Conservation (phyloP, 2,329 filamentous ascomycete species). For the Fusarium zealandicum region DNA sequence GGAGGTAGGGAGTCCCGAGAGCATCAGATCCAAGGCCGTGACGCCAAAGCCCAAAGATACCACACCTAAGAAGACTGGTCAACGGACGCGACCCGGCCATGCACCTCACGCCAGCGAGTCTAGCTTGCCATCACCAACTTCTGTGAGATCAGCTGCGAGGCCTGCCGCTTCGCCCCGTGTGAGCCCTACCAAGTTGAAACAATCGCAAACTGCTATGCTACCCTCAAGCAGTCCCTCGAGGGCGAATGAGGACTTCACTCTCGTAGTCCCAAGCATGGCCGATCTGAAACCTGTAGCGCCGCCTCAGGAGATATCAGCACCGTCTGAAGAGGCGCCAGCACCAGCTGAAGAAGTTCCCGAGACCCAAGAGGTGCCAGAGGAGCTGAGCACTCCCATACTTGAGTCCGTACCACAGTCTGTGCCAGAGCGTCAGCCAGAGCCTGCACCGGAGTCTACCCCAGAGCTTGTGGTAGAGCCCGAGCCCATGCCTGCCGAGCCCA, state of each 20-base stretch:
- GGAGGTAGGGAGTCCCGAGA: constrained; percentile 55
- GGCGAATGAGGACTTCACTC: constrained; percentile 61
- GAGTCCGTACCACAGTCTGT: constrained; percentile 16
- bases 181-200: constrained; percentile 52
- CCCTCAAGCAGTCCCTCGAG: constrained; percentile 53
- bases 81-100: constrained; percentile 57
- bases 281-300: constrained; percentile 46
- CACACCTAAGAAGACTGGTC: constrained; percentile 60
- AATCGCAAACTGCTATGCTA: constrained; percentile 41
- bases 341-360: not conserved
- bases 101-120: constrained; percentile 60
- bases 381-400: constrained; percentile 16
- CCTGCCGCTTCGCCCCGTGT: constrained; percentile 49
- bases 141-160: constrained; percentile 43
- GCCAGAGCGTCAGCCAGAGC: constrained; percentile 13
- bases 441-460: constrained; percentile 38
- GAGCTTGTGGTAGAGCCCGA: constrained; percentile 38
- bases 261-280: constrained; percentile 58
- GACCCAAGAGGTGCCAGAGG: constrained; percentile 16
- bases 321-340: constrained; percentile 11
- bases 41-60: constrained; percentile 60
- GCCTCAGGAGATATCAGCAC: constrained; percentile 26
- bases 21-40: constrained; percentile 53
- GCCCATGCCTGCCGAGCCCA: constrained; percentile 33
- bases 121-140: constrained; percentile 55